phyloP scores from a whole-genome alignment of 192 early-diverging fungal genomes.

The Umbelopsis vinacea region DNA sequence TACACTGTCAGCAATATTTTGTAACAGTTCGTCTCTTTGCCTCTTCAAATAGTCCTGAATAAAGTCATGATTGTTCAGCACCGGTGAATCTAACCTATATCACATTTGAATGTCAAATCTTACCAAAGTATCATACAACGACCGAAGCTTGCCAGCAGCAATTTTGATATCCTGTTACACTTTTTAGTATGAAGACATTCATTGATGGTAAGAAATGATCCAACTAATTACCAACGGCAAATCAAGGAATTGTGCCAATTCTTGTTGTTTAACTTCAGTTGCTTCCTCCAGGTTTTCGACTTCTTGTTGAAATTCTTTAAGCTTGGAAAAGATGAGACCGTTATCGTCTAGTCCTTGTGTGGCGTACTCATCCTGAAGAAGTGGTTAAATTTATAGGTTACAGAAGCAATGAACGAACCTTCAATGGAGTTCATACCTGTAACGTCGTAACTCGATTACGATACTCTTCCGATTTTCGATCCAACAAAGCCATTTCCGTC shows the following conservation, averaged over 20 bases:
- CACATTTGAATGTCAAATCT: neutral
- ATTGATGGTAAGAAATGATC: too few relatives aligned
- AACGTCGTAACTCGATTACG: slow-evolving; percentile 2
- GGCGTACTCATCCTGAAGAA: neutral
- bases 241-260: neutral
- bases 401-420: neutral
- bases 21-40: slow-evolving; percentile 11
- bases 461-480: slow-evolving; percentile 7
- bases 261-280: neutral
- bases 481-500: neutral
- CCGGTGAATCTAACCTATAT: neutral
- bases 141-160: slow-evolving; percentile 6
- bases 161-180: neutral
- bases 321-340: neutral
- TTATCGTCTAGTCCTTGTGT: neutral
- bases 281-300: neutral
- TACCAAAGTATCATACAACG: slow-evolving; percentile 17
- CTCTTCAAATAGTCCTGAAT: neutral
- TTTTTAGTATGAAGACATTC: neutral
- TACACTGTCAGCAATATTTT: slow-evolving; percentile 15
- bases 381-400: neutral
- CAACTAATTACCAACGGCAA: neutral
- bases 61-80: neutral
- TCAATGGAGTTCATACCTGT: neutral
- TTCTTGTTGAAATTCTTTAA: neutral